phyloP scores from a whole-genome alignment of 2,329 filamentous ascomycete genomes.

The Ophiocordyceps polyrhachis-furcata region DNA sequence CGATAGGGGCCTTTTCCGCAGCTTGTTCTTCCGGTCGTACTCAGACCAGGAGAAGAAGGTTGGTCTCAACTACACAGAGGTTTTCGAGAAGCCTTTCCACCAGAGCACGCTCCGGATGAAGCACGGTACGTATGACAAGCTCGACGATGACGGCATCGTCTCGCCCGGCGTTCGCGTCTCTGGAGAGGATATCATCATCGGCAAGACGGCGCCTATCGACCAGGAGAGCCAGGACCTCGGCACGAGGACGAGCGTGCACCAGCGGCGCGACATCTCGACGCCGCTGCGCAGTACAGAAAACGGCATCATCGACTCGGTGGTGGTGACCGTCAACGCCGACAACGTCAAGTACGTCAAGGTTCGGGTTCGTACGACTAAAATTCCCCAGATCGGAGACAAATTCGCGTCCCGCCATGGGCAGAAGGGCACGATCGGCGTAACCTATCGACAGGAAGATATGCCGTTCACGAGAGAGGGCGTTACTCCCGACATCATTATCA shows the following conservation, averaged over 20 bases:
- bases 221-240: conserved; percentile 87
- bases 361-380: conserved; percentile 89
- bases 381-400: conserved; percentile 97
- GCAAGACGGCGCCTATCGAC: conserved; percentile 90
- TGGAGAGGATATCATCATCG: conserved; percentile 97
- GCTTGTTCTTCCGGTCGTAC: conserved; percentile 94
- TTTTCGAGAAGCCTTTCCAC: conserved; percentile 88
- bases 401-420: conserved; percentile 98
- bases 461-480: conserved; percentile 87
- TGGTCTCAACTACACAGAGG: conserved; percentile 79
- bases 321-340: conserved; percentile 87
- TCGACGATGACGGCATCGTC: conserved; percentile 91
- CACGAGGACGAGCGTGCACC: conserved; percentile 73
- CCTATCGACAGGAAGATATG: conserved; percentile 96
- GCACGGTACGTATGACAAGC: conserved; percentile 90
- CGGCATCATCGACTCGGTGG: conserved; percentile 85
- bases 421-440: conserved; percentile 98
- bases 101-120: conserved; percentile 80
- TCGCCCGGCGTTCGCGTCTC: conserved; percentile 86
- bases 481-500: conserved; percentile 92
- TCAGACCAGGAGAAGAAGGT: conserved; percentile 94
- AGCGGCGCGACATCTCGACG: conserved; percentile 89
- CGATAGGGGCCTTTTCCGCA: conserved; percentile 90
- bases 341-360: conserved; percentile 95
- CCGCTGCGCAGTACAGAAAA: conserved; percentile 89